Evolutionary conservation across 2,329 filamentous ascomycete species (phyloP).

Genomic region (Davidsoniella eucalypti): DNA sequence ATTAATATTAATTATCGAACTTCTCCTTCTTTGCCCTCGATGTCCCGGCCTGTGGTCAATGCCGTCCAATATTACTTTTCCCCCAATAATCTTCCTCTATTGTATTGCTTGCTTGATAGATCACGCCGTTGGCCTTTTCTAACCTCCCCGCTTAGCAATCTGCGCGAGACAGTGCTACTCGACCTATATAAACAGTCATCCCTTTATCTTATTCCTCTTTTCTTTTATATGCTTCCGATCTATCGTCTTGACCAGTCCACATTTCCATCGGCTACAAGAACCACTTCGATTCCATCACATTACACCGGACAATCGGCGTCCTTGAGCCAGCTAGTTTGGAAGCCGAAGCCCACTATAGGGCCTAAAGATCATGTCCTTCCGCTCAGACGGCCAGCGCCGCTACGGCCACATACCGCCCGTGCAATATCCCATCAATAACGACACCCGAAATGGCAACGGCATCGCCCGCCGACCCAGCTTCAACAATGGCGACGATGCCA

Average conservation of each 20-base stretch:
- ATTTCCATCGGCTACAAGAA: no score
- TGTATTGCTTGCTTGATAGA: no score
- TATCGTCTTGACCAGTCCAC: neutral
- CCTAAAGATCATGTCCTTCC: conserved; percentile 39
- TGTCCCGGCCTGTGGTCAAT: no score
- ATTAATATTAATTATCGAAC: no score
- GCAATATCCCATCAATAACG: conserved; percentile 36
- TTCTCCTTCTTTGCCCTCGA: no score
- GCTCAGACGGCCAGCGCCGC: conserved; percentile 43
- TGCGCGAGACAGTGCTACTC: neutral
- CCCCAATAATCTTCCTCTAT: no score
- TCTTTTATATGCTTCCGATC: neutral
- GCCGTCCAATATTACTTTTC: no score
- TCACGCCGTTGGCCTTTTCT: neutral
- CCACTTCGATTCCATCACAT: no score
- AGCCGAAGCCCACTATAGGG: no score
- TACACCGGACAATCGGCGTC: neutral
- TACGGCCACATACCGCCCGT: conserved; percentile 52
- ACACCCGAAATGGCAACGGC: conserved; percentile 19
- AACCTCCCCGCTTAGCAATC: neutral
- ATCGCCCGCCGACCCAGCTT: conserved; percentile 49
- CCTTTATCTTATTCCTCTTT: neutral
- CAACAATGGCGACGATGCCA: conserved; percentile 56
- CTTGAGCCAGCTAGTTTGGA: no score
- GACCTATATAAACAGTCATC: neutral